Conservation (phyloP, 306 rosid genomes). For the Chamaecrista fasciculata region DNA sequence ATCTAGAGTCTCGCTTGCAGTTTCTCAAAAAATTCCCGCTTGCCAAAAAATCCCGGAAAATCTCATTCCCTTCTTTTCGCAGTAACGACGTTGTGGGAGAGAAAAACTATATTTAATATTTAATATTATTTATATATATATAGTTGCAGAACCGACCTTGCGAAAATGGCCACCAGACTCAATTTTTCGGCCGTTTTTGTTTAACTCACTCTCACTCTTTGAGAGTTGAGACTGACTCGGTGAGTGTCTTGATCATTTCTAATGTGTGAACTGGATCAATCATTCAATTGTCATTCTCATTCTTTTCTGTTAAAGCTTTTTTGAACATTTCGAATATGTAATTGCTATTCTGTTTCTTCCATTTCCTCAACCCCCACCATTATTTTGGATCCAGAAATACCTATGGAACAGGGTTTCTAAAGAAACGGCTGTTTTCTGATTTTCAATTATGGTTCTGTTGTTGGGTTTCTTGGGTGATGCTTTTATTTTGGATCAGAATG, state of each 20-base stretch:
- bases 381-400: slow-evolving; percentile 44
- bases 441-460: slow-evolving; percentile 25
- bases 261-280: slow-evolving; percentile 42
- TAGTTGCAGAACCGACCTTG: slow-evolving; percentile 48
- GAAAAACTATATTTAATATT: background rate
- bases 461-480: background rate
- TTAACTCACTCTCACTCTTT: slow-evolving; percentile 46
- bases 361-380: slow-evolving; percentile 27
- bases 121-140: too few relatives aligned
- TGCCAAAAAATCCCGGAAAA: slow-evolving; percentile 35
- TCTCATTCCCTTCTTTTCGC: slow-evolving; percentile 40
- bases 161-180: slow-evolving; percentile 25
- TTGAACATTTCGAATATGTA: slow-evolving; percentile 17
- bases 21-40: slow-evolving; percentile 52
- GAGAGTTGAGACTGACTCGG: slow-evolving; percentile 42
- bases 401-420: slow-evolving; percentile 20
- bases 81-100: slow-evolving; percentile 13
- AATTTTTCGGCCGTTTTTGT: slow-evolving; percentile 29
- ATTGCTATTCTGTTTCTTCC: slow-evolving; percentile 21
- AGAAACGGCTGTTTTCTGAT: slow-evolving; percentile 23
- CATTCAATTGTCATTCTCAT: slow-evolving; percentile 44
- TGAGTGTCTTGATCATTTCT: slow-evolving; percentile 41
- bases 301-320: slow-evolving; percentile 25
- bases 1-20: slow-evolving; percentile 29
- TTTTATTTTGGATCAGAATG: slow-evolving; percentile 30